Evolutionary conservation across 176 grass and related monocot genomes (phyloP).

Genomic region (Poa pratensis): DNA sequence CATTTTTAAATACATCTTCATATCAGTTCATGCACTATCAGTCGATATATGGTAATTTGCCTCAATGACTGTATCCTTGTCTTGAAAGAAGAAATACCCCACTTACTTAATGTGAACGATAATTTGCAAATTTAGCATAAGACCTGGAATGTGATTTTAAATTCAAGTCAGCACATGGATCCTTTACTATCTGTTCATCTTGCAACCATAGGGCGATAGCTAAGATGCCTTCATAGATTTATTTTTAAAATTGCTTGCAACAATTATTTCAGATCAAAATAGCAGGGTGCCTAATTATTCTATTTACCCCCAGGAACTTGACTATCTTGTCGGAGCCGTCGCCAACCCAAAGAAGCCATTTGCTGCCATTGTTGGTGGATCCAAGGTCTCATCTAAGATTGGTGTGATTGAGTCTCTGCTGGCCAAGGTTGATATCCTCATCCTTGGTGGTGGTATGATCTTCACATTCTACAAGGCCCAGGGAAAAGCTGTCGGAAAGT

Average conservation of each 20-base stretch:
- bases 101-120: neutral
- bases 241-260: neutral
- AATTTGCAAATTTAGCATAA: no score
- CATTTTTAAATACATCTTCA: neutral
- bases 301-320: conserved; percentile 85
- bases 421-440: conserved; percentile 85
- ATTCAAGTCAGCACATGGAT: no score
- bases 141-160: no score
- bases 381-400: conserved; percentile 96
- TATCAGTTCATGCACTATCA: no score
- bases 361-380: conserved; percentile 95
- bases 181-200: neutral
- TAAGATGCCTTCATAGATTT: neutral
- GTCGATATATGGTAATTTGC: no score
- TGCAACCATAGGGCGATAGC: neutral
- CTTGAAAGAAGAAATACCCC: neutral
- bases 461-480: conserved; percentile 97
- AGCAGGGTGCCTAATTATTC: neutral
- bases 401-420: conserved; percentile 90
- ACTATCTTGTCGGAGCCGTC: conserved; percentile 96
- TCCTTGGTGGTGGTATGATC: conserved; percentile 97
- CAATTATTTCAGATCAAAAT: neutral
- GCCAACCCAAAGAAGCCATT: conserved; percentile 91
- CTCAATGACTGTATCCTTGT: neutral
- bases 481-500: conserved; percentile 82